Base-by-base conservation (phyloP, 768 basidiomycete genomes). In the Daedaleopsis nitida region DNA sequence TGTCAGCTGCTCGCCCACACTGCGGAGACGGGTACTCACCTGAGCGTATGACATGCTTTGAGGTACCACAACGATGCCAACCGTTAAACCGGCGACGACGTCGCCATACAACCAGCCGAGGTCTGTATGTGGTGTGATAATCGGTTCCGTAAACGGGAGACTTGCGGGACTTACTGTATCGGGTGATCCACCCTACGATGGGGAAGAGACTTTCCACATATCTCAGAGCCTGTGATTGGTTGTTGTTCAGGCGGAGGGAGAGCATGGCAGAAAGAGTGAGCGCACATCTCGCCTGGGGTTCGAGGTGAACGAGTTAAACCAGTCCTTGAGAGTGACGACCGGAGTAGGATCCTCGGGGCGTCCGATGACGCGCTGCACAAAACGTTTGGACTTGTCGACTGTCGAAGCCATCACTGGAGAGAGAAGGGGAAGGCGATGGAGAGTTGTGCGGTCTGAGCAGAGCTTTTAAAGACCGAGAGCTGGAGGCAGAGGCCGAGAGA, bases 41-140 rank as follows among this genome's bases (percentile, higher is more conserved):
- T 82, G 79, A 27, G 92, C 92, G 68, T 94, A 96, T 1, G 92
- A 95, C 88, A 96, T 91, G 60, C 88, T 83, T 75, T 99, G 96
- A 0, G 96, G 96, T 7, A 98, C 94, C 50, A 98, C 80, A 12
- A 99, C 96, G 68, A 97, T 88, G 27, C 96, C 96, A 64, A 98
- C 94, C 0, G 96, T 98, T 43, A 98, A 73, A 57, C 90, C 94
- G 62, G 95, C 94, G 68, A 97, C 86, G 19, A 96, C 67, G 75
- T 98, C 95, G 24, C 94, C 93, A 21, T 84, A 80, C 12, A 92
- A 72, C 94, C 94, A 96, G 35, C 86, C 88, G 38, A 85, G 53
- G 72, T 92, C 89, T 91, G 55, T 14, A 27, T 3, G 16, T 23
- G 38, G 6, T 23, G 50, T 53, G 8, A 49, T 32, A 1, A 32